A percentile compares a stretch with the other conserved stretches of the same genome.
These are phyloP conservation scores for Solanum raphanifolium DNA, from an alignment of 257 asterid genomes.

Conservation along the genomic window DNA sequence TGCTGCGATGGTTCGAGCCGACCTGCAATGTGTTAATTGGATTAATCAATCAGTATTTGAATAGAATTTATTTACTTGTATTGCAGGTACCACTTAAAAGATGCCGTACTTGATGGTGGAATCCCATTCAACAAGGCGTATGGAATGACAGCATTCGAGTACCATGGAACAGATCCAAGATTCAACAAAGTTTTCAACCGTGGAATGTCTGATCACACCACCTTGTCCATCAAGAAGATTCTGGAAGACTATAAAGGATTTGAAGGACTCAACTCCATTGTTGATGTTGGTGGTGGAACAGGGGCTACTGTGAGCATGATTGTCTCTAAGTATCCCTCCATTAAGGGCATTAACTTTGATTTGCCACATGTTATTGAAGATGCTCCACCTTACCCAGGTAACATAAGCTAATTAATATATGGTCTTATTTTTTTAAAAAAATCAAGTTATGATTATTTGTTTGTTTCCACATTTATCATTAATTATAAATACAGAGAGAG, in stretches of 20 bases:
- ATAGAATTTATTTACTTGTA: background rate
- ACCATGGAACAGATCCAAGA: constrained; percentile 67
- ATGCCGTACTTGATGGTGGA: constrained; percentile 88
- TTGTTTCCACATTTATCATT: background rate
- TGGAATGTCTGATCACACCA: constrained; percentile 73
- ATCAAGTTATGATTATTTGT: background rate
- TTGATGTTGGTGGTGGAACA: constrained; percentile 91
- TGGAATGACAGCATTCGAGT: constrained; percentile 77
- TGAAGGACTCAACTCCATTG: constrained; percentile 50
- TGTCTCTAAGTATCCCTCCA: constrained; percentile 44
- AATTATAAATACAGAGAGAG: too few species aligned
- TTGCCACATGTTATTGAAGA: constrained; percentile 69
- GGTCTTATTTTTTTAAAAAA: too few species aligned
- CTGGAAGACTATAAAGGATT: constrained; percentile 60
- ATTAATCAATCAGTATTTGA: background rate
- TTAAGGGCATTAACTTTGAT: constrained; percentile 75
- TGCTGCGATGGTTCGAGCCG: background rate
- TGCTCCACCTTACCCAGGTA: constrained; percentile 62
- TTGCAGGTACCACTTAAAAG: constrained; percentile 72
- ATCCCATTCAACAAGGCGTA: constrained; percentile 77
- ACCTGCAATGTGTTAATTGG: background rate
- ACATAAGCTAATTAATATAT: background rate
- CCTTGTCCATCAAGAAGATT: constrained; percentile 62
- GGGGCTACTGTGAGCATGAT: constrained; percentile 78
- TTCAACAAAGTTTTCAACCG: constrained; percentile 73